Evolutionary conservation across 2,329 filamentous ascomycete genomes (phyloP).

Genomic region (Colletotrichum neosansevieriae): DNA sequence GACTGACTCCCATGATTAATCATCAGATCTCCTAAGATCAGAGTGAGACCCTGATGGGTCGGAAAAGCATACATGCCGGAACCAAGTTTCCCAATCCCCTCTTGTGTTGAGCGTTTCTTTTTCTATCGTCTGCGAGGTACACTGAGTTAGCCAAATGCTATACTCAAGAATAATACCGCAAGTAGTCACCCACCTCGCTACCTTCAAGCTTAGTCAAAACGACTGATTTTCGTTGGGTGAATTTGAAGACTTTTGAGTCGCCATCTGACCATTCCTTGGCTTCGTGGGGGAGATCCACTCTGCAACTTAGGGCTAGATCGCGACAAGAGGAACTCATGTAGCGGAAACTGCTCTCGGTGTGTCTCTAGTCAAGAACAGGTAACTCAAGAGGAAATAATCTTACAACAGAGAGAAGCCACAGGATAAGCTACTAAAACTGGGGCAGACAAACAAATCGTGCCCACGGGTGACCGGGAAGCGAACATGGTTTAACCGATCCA

Average conservation of each 20-base stretch:
- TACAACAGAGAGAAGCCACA: too few species aligned
- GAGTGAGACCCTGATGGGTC: background rate
- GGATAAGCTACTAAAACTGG: too few species aligned
- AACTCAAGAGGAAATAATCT: too few species aligned
- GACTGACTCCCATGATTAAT: background rate
- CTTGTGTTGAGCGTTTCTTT: background rate
- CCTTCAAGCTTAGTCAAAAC: background rate
- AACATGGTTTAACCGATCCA: background rate
- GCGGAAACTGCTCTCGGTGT: too few species aligned
- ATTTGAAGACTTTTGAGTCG: background rate
- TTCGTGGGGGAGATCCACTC: background rate
- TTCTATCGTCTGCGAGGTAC: fast-evolving
- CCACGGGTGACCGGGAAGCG: background rate
- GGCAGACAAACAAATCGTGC: too few species aligned
- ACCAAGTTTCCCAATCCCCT: constrained; percentile 28
- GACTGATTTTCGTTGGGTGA: background rate
- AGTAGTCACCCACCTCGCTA: background rate
- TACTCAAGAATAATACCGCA: fast-evolving
- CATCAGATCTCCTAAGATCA: fast-evolving
- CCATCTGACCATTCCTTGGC: background rate
- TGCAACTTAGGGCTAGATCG: too few species aligned
- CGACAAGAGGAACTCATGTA: too few species aligned
- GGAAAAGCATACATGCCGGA: background rate
- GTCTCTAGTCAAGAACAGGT: too few species aligned
- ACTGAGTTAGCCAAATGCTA: fast-evolving